Evolutionary conservation across 1,284 basidiomycete genomes (phyloP), one percentile per base, ranked within the genome.

Genomic region (Inonotus obliquus): DNA sequence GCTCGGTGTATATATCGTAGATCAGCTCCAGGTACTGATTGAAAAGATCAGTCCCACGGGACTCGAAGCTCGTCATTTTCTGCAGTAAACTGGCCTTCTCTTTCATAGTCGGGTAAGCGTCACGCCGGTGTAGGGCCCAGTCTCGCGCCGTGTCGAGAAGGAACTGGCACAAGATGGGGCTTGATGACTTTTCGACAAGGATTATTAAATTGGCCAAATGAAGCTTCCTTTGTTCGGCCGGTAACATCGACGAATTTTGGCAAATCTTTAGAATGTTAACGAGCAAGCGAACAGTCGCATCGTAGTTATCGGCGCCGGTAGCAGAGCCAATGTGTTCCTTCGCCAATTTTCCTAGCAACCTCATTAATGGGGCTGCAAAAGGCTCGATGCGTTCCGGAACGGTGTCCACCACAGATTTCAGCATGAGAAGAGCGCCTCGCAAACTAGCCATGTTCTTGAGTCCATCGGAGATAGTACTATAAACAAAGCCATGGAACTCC

Each of bases 181-280:
- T 96, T 69, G 91, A 88, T n/a, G 95, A 97, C 73, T 96, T 94
- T 69, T 98, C 96, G 47, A 96, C 88, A 37, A 99, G 81, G 54
- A 89, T 85, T 19, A 89, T 85, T 58, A 98, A 82, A 2, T 82
- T 81, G 59, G 78, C 87, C 56, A 96, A 78, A 63, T 98, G 81
- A 77, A 85, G 87, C 63, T 83, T 81, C 49, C 89, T 80, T 66
- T 89, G 86, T 41, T 93, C 90, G 5, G 82, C 85, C 17, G 92
- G 80, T 65, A 82, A 81, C 4, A 81, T 78, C 23, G 90, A 78
- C 3, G 85, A 81, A 29, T 80, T 75, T 64, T 88, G 85, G 67
- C 84, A 89, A 44, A 92, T 89, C 60, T 92, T 89, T 37, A 92
- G 78, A 62, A 89, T 84, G 21, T 79, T 77, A 4, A 81, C 84